A percentile compares a stretch with the other conserved stretches of the same genome.
Conservation (phyloP, 176 grass and related monocot species). For the Puya raimondii region DNA sequence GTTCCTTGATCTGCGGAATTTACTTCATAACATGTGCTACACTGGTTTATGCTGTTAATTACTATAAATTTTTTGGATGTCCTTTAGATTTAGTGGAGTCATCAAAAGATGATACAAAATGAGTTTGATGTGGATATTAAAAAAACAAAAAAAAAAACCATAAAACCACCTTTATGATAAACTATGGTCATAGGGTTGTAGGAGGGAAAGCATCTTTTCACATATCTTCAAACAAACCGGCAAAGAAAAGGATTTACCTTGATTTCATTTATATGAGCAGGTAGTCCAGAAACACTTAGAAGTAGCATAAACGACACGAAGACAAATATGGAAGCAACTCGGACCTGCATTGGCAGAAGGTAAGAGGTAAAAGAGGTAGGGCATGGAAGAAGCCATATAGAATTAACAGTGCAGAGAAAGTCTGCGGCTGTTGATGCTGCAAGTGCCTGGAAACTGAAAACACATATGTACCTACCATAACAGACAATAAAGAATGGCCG, state of each 20-base stretch:
- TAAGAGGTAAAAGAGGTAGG: not conserved
- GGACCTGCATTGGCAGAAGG: constrained; percentile 41
- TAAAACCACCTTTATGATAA: too few species aligned
- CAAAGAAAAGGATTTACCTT: constrained; percentile 35
- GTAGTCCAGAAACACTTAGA: constrained; percentile 85
- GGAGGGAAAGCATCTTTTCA: not conserved
- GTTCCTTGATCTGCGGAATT: too few species aligned
- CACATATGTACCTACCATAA: constrained; percentile 39
- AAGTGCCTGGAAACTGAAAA: not conserved
- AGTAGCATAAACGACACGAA: constrained; percentile 78
- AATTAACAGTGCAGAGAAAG: not conserved
- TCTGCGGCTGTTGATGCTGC: not conserved
- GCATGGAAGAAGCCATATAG: too few species aligned
- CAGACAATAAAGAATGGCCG: constrained; percentile 88
- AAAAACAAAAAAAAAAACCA: too few species aligned
- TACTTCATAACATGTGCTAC: too few species aligned
- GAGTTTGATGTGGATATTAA: too few species aligned
- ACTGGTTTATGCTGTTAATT: too few species aligned
- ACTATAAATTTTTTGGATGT: too few species aligned
- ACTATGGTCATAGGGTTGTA: not conserved
- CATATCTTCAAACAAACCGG: not conserved
- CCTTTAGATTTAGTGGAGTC: too few species aligned
- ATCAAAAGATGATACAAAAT: too few species aligned
- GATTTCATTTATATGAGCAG: constrained; percentile 76
- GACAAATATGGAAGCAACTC: constrained; percentile 71